Conservation (phyloP, 805 yeast genomes). For the Komagataella ulmi region DNA sequence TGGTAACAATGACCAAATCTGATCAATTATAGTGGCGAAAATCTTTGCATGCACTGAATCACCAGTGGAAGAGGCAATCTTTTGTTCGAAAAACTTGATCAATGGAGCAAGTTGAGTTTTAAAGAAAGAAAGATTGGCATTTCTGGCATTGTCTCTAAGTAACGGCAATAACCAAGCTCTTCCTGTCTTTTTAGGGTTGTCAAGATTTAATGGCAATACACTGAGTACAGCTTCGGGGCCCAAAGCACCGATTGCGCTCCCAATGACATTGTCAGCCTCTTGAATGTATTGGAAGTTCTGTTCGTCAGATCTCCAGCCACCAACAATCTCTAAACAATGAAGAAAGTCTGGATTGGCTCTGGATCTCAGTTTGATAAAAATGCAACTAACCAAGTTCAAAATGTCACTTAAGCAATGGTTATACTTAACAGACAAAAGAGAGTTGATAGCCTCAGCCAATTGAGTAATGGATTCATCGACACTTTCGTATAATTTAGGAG, state of each 20-base stretch:
- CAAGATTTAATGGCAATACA: conserved; percentile 68
- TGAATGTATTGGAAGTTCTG: conserved; percentile 50
- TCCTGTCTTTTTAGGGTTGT: conserved; percentile 51
- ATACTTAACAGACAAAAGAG: conserved; percentile 58
- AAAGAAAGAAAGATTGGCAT: conserved; percentile 56
- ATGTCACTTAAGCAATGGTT: conserved; percentile 67
- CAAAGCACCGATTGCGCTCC: conserved; percentile 62
- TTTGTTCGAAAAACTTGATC: conserved; percentile 36
- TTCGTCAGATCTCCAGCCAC: conserved; percentile 78
- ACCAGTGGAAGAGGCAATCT: conserved; percentile 28
- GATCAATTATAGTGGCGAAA: conserved; percentile 76
- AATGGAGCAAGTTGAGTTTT: conserved; percentile 54
- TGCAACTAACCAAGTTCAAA: conserved; percentile 50
- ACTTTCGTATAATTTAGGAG: conserved; percentile 37
- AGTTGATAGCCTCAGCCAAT: conserved; percentile 36
- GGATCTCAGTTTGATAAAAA: conserved; percentile 48
- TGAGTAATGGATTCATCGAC: conserved; percentile 40
- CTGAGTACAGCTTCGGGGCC: conserved; percentile 80
- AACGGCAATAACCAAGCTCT: conserved; percentile 94
- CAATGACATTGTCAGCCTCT: conserved; percentile 71
- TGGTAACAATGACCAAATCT: conserved; percentile 85
- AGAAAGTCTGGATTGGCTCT: conserved; percentile 63
- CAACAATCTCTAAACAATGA: conserved; percentile 56
- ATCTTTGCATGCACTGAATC: conserved; percentile 64
- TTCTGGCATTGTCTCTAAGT: conserved; percentile 72